A percentile compares a stretch with the other conserved stretches of the same genome.
phyloP scores from a whole-genome alignment of 2,329 filamentous ascomycete genomes.

The Daldinia sp. region DNA sequence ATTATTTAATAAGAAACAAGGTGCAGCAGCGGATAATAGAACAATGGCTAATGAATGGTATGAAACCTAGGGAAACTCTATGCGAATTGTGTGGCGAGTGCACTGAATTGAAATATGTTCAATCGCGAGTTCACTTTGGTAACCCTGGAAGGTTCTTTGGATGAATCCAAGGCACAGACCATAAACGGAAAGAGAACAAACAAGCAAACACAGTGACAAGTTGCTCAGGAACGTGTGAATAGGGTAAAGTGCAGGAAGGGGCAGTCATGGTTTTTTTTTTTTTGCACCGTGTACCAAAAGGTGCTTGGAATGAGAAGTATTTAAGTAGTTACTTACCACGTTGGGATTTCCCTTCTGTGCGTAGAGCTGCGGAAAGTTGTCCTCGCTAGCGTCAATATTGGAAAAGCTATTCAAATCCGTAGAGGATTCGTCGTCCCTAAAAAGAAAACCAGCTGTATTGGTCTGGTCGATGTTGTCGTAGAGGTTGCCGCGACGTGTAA shows the following conservation, averaged over 20 bases:
- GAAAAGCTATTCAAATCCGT: conserved; percentile 75
- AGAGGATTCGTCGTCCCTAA: conserved; percentile 75
- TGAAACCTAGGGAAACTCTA: too few species aligned
- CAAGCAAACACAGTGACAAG: neutral
- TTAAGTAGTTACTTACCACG: conserved; percentile 53
- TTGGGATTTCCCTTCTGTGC: conserved; percentile 63
- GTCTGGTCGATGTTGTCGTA: conserved; percentile 80
- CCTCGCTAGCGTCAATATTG: conserved; percentile 76
- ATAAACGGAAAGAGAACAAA: neutral
- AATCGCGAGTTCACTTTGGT: neutral
- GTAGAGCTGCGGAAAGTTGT: conserved; percentile 86
- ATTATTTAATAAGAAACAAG: neutral
- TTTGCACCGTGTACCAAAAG: too few species aligned
- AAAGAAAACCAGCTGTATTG: conserved; percentile 85
- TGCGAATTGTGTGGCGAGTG: neutral
- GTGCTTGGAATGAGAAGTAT: conserved; percentile 2
- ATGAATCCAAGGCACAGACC: neutral
- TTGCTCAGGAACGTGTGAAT: neutral
- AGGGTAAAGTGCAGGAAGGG: neutral
- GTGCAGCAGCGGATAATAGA: neutral
- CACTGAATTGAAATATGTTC: neutral
- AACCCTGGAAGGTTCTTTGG: neutral
- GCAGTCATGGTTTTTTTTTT: neutral
- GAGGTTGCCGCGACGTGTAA: conserved; percentile 74
- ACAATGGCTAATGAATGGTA: neutral